A percentile compares a stretch with the other conserved stretches of the same genome.
Conservation (phyloP, 345 rosid genomes). For the Melaleuca quinquenervia region DNA sequence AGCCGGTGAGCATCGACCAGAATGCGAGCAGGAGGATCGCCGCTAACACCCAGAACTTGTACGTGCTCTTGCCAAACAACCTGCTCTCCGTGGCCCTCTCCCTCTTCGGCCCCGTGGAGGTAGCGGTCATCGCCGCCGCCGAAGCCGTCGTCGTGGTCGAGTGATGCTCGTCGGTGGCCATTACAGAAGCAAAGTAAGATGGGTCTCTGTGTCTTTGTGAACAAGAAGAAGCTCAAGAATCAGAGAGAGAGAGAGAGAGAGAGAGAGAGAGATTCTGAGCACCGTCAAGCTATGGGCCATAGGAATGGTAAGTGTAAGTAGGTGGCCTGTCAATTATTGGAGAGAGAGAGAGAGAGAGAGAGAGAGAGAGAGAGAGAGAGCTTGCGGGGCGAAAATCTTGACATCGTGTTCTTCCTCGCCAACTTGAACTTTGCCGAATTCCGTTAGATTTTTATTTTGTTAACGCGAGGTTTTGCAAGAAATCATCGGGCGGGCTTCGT, state of each 20-base stretch:
- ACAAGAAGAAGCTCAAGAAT: neutral
- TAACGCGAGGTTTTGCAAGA: neutral
- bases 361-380: neutral
- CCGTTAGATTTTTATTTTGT: neutral
- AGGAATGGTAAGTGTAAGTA: neutral
- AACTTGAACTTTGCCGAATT: neutral
- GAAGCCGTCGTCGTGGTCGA: neutral
- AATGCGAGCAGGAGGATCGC: slow-evolving; percentile 65
- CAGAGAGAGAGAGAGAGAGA: neutral
- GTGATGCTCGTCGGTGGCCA: neutral
- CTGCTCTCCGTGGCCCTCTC: slow-evolving; percentile 1
- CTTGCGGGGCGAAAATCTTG: neutral
- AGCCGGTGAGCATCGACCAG: slow-evolving; percentile 80
- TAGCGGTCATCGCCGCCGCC: neutral
- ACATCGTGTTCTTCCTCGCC: neutral
- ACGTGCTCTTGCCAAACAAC: slow-evolving; percentile 17
- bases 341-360: neutral
- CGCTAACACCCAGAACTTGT: slow-evolving; percentile 61
- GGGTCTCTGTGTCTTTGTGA: neutral
- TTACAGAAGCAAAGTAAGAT: neutral
- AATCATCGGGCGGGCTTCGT: neutral
- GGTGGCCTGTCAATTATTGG: neutral
- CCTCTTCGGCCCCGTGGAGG: neutral
- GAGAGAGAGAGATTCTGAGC: neutral
- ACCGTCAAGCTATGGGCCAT: neutral